These are phyloP conservation scores for Globisporangium takayamanum DNA, from an alignment of 352 stramenopile species.

Conservation along the genomic window DNA sequence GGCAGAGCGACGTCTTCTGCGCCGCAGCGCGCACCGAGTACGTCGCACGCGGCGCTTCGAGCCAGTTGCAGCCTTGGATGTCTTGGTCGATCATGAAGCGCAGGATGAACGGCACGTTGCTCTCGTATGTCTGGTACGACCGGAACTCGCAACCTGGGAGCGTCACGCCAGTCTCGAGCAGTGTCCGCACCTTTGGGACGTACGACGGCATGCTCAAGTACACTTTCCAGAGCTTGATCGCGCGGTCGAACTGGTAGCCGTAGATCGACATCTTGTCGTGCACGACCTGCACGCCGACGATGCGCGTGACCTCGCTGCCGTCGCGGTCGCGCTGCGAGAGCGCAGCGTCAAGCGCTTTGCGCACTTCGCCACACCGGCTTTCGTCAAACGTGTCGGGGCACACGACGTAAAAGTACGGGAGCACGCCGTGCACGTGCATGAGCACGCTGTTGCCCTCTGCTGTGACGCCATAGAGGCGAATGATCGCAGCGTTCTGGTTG, in stretches of 20 bases:
- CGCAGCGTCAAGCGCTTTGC: slow-evolving; percentile 48
- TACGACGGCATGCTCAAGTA: slow-evolving; percentile 94
- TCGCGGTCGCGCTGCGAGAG: slow-evolving; percentile 52
- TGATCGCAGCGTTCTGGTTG: slow-evolving; percentile 82
- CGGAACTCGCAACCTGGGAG: slow-evolving; percentile 60
- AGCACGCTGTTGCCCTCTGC: slow-evolving; percentile 93
- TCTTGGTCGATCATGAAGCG: slow-evolving; percentile 99
- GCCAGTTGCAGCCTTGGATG: slow-evolving; percentile 96
- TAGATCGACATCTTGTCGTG: slow-evolving; percentile 82
- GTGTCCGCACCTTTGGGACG: slow-evolving; percentile 89
- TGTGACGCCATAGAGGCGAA: slow-evolving; percentile 96
- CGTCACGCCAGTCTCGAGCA: slow-evolving; percentile 85
- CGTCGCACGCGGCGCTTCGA: slow-evolving; percentile 89
- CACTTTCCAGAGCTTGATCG: slow-evolving; percentile 84
- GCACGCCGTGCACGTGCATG: slow-evolving; percentile 96
- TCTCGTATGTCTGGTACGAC: slow-evolving; percentile 94
- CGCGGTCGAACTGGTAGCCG: slow-evolving; percentile 77
- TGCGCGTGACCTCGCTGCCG: slow-evolving; percentile 29
- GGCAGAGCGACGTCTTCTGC: slow-evolving; percentile 85
- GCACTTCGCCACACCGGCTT: slow-evolving; percentile 62
- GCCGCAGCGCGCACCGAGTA: slow-evolving; percentile 80
- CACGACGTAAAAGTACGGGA: slow-evolving; percentile 95
- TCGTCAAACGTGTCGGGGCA: slow-evolving; percentile 72
- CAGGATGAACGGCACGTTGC: slow-evolving; percentile 98
- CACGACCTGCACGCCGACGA: slow-evolving; percentile 72